Conservation (phyloP, 805 yeast genomes). For the Metschnikowia rubicola region DNA sequence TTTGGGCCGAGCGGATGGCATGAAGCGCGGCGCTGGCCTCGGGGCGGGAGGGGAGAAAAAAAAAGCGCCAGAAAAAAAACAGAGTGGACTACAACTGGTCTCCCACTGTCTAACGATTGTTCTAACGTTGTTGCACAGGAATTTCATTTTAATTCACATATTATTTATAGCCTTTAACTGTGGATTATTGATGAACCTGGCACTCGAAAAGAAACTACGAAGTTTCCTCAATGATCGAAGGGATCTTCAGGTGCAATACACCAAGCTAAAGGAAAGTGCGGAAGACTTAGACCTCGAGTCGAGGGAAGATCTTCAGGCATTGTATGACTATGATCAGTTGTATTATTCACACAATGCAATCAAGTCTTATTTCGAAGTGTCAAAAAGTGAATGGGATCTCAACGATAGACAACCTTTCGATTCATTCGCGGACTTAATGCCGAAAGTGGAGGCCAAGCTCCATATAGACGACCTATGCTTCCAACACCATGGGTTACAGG, state of each 20-base stretch:
- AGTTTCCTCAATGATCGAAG: conserved; percentile 7
- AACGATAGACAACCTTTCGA: conserved; percentile 17
- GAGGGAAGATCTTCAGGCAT: conserved; percentile 13
- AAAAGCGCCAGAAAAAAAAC: conserved; percentile 2
- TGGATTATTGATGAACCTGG: conserved; percentile 8
- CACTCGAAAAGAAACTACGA: conserved; percentile 12
- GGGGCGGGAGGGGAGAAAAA: background rate
- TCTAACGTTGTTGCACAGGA: too few species aligned
- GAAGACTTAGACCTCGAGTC: conserved; percentile 11
- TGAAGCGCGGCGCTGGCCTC: conserved; percentile 7
- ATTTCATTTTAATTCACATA: too few species aligned
- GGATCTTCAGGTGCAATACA: conserved; percentile 12
- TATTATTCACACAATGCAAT: conserved; percentile 24
- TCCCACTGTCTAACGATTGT: background rate
- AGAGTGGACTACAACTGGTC: background rate
- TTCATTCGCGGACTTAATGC: conserved; percentile 16
- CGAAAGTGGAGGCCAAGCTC: conserved; percentile 21
- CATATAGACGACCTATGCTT: conserved; percentile 22
- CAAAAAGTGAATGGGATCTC: conserved; percentile 16
- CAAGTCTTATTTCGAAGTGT: conserved; percentile 23
- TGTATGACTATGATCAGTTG: conserved; percentile 27
- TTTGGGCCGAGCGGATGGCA: background rate
- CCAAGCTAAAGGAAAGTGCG: background rate
- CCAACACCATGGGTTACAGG: conserved; percentile 22
- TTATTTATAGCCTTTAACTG: too few species aligned